Conservation (phyloP, 257 asterid species). For the Solanum okadae region DNA sequence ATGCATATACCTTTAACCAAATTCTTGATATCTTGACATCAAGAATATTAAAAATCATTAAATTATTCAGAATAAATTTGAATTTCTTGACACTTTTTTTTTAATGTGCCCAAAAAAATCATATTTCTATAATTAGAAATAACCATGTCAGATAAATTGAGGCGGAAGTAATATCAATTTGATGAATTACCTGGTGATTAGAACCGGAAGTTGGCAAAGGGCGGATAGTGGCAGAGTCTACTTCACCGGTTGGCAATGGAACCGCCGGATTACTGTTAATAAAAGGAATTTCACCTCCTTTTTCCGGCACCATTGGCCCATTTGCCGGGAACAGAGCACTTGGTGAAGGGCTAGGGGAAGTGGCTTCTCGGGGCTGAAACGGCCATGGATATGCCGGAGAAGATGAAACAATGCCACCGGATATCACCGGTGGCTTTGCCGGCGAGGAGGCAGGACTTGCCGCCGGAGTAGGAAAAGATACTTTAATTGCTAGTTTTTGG, state of each 20-base stretch:
- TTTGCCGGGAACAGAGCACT: conserved; percentile 25
- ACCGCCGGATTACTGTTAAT: conserved; percentile 92
- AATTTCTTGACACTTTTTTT: background rate
- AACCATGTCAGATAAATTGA: too few species aligned
- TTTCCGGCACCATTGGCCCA: conserved; percentile 42
- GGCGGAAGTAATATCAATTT: background rate
- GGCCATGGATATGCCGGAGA: conserved; percentile 95
- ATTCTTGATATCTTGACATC: background rate
- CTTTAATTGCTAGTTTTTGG: conserved; percentile 60
- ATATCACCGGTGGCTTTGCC: conserved; percentile 23
- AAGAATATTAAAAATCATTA: background rate
- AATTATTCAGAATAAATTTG: background rate
- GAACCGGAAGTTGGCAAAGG: conserved; percentile 57
- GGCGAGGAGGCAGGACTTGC: conserved; percentile 23
- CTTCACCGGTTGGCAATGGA: conserved; percentile 95
- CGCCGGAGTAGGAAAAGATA: conserved; percentile 21
- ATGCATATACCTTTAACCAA: background rate
- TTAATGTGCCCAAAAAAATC: background rate
- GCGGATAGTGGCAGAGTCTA: conserved; percentile 81
- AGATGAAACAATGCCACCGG: conserved; percentile 70
- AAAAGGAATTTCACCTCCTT: conserved; percentile 56
- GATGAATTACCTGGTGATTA: conserved; percentile 31
- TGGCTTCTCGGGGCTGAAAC: conserved; percentile 45
- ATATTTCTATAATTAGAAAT: too few species aligned
- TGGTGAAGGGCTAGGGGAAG: conserved; percentile 68